phyloP scores from a whole-genome alignment of 495 filamentous ascomycete species.

The Aspergillus hancockii region DNA sequence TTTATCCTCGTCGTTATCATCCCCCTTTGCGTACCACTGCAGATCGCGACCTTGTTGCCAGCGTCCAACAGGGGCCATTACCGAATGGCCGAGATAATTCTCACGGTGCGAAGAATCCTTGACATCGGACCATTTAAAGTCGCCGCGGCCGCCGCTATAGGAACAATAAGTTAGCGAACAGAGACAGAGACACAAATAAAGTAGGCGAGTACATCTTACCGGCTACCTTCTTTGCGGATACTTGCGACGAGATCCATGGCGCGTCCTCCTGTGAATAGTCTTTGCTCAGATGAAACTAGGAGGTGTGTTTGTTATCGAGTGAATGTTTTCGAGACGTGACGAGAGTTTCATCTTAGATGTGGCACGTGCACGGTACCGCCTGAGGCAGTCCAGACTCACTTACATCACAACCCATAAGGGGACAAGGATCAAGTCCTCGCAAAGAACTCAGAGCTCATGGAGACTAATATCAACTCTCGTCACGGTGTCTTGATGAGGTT shows the following conservation, averaged over 20 bases:
- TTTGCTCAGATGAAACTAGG: neutral
- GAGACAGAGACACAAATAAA: neutral
- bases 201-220: slow-evolving; percentile 37
- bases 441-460: neutral
- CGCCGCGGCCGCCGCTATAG: slow-evolving; percentile 78
- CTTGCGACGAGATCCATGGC: slow-evolving; percentile 92
- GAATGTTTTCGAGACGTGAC: neutral
- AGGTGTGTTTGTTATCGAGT: neutral
- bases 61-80: slow-evolving; percentile 93
- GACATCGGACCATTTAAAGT: slow-evolving; percentile 97
- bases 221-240: slow-evolving; percentile 89
- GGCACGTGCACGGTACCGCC: slow-evolving; percentile 27
- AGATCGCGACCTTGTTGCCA: slow-evolving; percentile 93
- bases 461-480: neutral
- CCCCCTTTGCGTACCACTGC: slow-evolving; percentile 81
- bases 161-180: slow-evolving; percentile 14
- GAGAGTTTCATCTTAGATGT: slow-evolving; percentile 5
- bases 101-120: slow-evolving; percentile 84
- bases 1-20: slow-evolving; percentile 58
- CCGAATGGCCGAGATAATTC: slow-evolving; percentile 94
- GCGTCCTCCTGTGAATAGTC: neutral
- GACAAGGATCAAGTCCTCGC: neutral
- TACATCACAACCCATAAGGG: slow-evolving; percentile 16
- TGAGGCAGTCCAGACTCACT: slow-evolving; percentile 25
- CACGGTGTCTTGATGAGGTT: neutral